These are phyloP conservation scores for Saksenaea vasiformis DNA, from an alignment of 371 early-diverging fungal genomes.

Conservation along the genomic window DNA sequence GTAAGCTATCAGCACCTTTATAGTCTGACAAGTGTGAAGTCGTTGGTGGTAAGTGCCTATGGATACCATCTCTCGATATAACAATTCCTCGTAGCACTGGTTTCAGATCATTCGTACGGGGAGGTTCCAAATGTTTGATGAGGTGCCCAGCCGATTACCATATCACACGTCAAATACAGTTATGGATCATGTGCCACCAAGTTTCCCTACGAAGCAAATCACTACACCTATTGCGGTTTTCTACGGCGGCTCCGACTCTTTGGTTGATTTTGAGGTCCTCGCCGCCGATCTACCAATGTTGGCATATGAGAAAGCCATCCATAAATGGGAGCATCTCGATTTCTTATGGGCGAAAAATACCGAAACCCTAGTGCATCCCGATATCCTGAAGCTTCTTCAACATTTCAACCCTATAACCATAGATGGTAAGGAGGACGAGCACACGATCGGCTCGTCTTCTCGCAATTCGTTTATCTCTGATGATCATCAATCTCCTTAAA, in stretches of 20 bases:
- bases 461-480: background rate
- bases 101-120: conserved; percentile 93
- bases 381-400: conserved; percentile 40
- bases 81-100: conserved; percentile 64
- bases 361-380: conserved; percentile 46
- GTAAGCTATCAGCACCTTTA: conserved; percentile 90
- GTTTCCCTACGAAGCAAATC: conserved; percentile 84
- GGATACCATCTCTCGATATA: background rate
- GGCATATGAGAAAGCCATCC: conserved; percentile 64
- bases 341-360: conserved; percentile 77
- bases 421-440: background rate
- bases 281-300: conserved; percentile 59
- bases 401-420: conserved; percentile 35
- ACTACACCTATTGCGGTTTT: conserved; percentile 86
- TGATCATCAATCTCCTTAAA: too few species aligned
- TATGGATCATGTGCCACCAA: conserved; percentile 58
- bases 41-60: conserved; percentile 68
- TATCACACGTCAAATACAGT: conserved; percentile 50
- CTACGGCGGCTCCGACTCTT: conserved; percentile 86
- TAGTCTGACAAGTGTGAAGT: conserved; percentile 88
- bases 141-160: conserved; percentile 68
- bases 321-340: conserved; percentile 79
- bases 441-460: background rate
- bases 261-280: conserved; percentile 74
- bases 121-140: conserved; percentile 93